Conservation (phyloP, 2,329 filamentous ascomycete genomes). For the Colletotrichum endophyticum region DNA sequence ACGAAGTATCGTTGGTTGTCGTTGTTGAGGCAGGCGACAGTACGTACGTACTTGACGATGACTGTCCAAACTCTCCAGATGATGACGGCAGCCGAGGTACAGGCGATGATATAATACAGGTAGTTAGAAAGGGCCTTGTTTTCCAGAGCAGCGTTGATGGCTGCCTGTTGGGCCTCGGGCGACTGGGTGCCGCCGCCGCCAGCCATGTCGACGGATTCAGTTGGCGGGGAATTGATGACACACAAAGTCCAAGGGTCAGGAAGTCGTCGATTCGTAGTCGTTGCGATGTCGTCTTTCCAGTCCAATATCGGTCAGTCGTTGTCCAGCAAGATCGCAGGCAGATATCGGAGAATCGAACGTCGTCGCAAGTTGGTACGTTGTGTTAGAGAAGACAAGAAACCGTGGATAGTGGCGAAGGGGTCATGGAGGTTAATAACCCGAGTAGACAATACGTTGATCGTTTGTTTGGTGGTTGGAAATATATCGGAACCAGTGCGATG, state of each 20-base stretch:
- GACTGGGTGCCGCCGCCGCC: constrained; percentile 20
- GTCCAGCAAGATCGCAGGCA: neutral
- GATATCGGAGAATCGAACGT: neutral
- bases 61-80: constrained; percentile 69
- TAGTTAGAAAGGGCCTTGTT: constrained; percentile 65
- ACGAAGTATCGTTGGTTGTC: constrained; percentile 82
- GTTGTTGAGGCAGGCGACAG: constrained; percentile 77
- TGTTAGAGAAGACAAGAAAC: neutral
- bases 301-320: neutral
- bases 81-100: constrained; percentile 66
- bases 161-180: constrained; percentile 29
- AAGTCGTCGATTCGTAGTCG: neutral
- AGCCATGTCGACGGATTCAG: neutral
- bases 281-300: neutral
- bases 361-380: neutral
- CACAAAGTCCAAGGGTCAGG: neutral
- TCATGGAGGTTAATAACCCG: neutral
- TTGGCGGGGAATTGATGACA: neutral
- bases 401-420: neutral
- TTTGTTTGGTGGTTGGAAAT: neutral
- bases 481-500: constrained; percentile 10
- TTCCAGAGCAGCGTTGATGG: constrained; percentile 32
- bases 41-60: constrained; percentile 72
- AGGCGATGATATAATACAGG: constrained; percentile 67
- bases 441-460: neutral